Conservation (phyloP, 2,329 filamentous ascomycete species). For the Bipolaris sorokiniana region DNA sequence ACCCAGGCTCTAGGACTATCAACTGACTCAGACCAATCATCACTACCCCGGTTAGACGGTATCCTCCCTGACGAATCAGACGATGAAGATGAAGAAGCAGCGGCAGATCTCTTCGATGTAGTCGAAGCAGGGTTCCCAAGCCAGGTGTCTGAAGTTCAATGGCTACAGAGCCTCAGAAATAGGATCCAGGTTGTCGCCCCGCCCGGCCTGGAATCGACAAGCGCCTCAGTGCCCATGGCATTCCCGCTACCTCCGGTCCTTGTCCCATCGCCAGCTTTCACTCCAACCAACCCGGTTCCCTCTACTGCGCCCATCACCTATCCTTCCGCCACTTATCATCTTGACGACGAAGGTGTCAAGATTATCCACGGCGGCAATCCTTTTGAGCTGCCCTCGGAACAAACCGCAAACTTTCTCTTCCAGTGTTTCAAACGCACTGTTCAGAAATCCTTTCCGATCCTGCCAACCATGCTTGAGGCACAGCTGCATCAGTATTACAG, state of each 20-base stretch:
- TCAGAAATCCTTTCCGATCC: slow-evolving; percentile 33
- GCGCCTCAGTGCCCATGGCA: neutral
- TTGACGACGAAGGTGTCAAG: slow-evolving; percentile 29
- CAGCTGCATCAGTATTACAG: slow-evolving; percentile 18
- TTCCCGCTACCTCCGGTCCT: neutral
- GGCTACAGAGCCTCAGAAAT: slow-evolving; percentile 24
- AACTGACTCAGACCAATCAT: neutral
- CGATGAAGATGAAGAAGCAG: slow-evolving; percentile 3
- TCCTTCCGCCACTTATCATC: slow-evolving; percentile 30
- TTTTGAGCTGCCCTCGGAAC: slow-evolving; percentile 17
- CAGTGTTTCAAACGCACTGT: slow-evolving; percentile 40
- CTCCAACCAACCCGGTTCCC: neutral
- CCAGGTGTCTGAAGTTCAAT: slow-evolving; percentile 29
- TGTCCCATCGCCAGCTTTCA: neutral
- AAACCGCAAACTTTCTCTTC: slow-evolving; percentile 29
- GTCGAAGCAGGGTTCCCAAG: slow-evolving; percentile 18
- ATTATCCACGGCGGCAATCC: slow-evolving; percentile 14
- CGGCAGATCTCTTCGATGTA: neutral
- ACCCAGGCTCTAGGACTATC: slow-evolving; percentile 1
- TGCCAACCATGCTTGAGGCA: slow-evolving; percentile 7
- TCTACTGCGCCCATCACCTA: slow-evolving; percentile 9
- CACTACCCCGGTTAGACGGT: slow-evolving; percentile 2
- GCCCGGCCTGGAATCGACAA: slow-evolving; percentile 13
- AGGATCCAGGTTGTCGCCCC: slow-evolving; percentile 3
- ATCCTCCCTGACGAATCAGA: slow-evolving; percentile 1